Evolutionary conservation across 2,329 filamentous ascomycete genomes (phyloP).

Genomic region (Moelleriella libera): DNA sequence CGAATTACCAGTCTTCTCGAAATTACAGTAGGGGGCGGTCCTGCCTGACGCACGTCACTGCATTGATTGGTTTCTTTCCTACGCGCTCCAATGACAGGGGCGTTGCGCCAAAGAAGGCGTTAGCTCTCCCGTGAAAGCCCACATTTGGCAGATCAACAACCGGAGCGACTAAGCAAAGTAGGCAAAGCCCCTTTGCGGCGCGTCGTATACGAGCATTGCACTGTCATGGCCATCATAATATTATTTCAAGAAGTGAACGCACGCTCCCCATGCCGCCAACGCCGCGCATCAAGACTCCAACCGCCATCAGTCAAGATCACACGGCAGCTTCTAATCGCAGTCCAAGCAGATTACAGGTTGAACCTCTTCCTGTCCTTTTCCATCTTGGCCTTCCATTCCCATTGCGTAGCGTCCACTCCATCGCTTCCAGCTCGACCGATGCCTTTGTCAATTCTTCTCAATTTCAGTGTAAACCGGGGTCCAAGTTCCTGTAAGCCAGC

Average conservation of each 20-base stretch:
- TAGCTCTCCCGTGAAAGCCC: neutral
- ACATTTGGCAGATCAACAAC: neutral
- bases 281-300: no score
- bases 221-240: no score
- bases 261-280: no score
- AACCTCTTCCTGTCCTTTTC: conserved; percentile 91
- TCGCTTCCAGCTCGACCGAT: conserved; percentile 56
- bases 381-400: conserved; percentile 94
- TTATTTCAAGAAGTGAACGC: no score
- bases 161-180: neutral
- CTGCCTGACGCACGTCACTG: neutral
- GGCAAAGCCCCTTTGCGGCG: no score
- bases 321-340: neutral
- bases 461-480: conserved; percentile 61
- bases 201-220: no score
- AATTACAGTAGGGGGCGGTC: neutral
- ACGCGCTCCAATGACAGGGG: neutral
- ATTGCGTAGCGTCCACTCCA: conserved; percentile 66
- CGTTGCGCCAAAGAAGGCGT: no score
- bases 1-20: no score
- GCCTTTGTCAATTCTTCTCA: conserved; percentile 82
- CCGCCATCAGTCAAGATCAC: no score
- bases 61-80: neutral
- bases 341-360: conserved; percentile 46
- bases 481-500: conserved; percentile 85